Evolutionary conservation across 805 yeast genomes (phyloP).

Genomic region (Hanseniaspora thailandica): DNA sequence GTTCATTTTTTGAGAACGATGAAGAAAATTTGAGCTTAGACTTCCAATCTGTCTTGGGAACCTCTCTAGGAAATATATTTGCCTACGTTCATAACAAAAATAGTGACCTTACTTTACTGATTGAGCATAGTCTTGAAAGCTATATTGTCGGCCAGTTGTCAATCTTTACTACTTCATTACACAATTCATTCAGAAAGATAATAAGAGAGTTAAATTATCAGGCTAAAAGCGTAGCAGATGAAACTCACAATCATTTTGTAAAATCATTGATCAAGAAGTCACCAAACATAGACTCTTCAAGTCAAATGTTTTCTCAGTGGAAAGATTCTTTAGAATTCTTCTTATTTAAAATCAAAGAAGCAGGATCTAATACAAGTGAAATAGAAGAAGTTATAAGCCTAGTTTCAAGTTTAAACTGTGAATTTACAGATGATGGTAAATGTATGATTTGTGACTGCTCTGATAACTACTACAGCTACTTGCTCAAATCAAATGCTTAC

Average conservation of each 20-base stretch:
- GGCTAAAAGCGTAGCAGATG: not conserved
- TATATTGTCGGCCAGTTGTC: not conserved
- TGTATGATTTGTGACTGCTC: conserved; percentile 14
- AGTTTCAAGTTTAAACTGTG: conserved; percentile 5
- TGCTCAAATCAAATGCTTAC: not conserved
- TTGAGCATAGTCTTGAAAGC: not conserved
- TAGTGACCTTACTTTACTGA: not conserved
- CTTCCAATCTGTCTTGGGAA: not conserved
- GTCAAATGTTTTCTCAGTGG: not conserved
- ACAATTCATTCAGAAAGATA: not conserved
- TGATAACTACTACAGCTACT: conserved; percentile 1
- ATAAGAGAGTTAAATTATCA: not conserved
- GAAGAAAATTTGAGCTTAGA: not conserved
- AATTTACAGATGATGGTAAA: not conserved
- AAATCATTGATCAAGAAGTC: not conserved
- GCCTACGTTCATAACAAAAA: not conserved
- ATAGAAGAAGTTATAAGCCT: not conserved
- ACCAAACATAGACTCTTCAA: not conserved
- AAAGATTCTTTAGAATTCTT: not conserved
- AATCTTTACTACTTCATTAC: not conserved
- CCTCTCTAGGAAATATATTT: not conserved
- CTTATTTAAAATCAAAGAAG: not conserved
- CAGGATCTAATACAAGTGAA: not conserved
- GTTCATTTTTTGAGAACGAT: not conserved
- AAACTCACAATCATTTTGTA: not conserved